Conservation (phyloP, 78 protist genomes). For the Emiliania huxleyi region DNA sequence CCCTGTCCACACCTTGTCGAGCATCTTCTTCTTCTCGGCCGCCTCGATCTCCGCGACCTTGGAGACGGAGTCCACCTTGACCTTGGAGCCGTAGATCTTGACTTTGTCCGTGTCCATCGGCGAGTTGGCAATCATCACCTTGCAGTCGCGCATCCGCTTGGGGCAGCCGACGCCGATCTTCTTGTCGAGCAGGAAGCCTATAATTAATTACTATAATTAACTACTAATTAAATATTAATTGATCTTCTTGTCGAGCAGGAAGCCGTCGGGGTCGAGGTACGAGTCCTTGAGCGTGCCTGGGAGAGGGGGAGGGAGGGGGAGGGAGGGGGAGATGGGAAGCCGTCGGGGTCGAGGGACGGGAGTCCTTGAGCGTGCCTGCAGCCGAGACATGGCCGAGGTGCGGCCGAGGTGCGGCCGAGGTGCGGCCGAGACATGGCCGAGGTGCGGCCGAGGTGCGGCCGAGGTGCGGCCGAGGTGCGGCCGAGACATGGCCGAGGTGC, state of each 20-base stretch:
- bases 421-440: too few relatives aligned
- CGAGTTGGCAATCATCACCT: slow-evolving; percentile 95
- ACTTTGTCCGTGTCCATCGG: slow-evolving; percentile 99
- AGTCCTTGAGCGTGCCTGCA: too few relatives aligned
- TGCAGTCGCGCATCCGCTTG: slow-evolving; percentile 84
- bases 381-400: too few relatives aligned
- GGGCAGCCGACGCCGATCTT: slow-evolving; percentile 96
- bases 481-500: too few relatives aligned
- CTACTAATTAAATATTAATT: too few relatives aligned
- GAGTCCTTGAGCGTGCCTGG: slow-evolving; percentile 76
- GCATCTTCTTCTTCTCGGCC: slow-evolving; percentile 87
- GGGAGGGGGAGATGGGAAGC: neutral
- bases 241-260: slow-evolving; percentile 54
- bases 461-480: too few relatives aligned
- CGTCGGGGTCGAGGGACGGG: neutral
- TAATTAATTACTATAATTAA: neutral
- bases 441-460: too few relatives aligned
- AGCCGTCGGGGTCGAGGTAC: slow-evolving; percentile 92
- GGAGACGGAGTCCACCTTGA: slow-evolving; percentile 61
- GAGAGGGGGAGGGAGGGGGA: too few relatives aligned
- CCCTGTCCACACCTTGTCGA: slow-evolving; percentile 42
- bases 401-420: too few relatives aligned
- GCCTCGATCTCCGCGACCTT: slow-evolving; percentile 89
- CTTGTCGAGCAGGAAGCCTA: slow-evolving; percentile 6
- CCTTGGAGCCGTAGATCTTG: slow-evolving; percentile 94